phyloP scores from a whole-genome alignment of 805 yeast species.

The Sporopachydermia quercuum region DNA sequence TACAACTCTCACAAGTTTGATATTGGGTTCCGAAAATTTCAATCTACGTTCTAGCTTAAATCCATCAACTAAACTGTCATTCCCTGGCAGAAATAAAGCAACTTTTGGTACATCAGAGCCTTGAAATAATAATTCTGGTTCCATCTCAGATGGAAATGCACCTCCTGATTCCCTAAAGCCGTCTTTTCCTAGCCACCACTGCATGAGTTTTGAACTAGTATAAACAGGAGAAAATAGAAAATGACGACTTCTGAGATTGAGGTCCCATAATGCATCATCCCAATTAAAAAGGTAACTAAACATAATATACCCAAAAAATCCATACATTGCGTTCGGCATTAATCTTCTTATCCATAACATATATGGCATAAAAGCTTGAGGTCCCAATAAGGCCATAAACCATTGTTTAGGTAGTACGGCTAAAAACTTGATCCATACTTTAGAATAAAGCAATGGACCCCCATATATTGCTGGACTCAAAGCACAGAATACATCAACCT shows the following conservation, averaged over 20 bases:
- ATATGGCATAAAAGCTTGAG: conserved; percentile 61
- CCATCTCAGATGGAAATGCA: conserved; percentile 36
- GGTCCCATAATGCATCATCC: conserved; percentile 71
- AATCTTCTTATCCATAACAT: conserved; percentile 45
- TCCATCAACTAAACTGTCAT: conserved; percentile 71
- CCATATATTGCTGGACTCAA: conserved; percentile 89
- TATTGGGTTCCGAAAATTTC: conserved; percentile 38
- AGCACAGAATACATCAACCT: conserved; percentile 55
- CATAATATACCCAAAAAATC: conserved; percentile 60
- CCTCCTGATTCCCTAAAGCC: conserved; percentile 36
- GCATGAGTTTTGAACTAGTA: conserved; percentile 68
- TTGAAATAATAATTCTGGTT: conserved; percentile 28
- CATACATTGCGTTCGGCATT: conserved; percentile 39
- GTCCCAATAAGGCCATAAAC: conserved; percentile 51
- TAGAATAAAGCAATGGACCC: conserved; percentile 45
- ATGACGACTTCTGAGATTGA: conserved; percentile 48
- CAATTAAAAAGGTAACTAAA: conserved; percentile 81
- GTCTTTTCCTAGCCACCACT: conserved; percentile 71
- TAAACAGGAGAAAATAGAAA: conserved; percentile 78
- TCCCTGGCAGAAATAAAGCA: conserved; percentile 52
- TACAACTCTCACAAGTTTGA: conserved; percentile 21
- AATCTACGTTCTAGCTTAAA: conserved; percentile 50
- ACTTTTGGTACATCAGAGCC: conserved; percentile 37
- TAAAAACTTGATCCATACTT: conserved; percentile 47
- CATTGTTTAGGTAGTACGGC: conserved; percentile 30